Conservation (phyloP, 129 eudicot species). For the Glebionis coronaria region DNA sequence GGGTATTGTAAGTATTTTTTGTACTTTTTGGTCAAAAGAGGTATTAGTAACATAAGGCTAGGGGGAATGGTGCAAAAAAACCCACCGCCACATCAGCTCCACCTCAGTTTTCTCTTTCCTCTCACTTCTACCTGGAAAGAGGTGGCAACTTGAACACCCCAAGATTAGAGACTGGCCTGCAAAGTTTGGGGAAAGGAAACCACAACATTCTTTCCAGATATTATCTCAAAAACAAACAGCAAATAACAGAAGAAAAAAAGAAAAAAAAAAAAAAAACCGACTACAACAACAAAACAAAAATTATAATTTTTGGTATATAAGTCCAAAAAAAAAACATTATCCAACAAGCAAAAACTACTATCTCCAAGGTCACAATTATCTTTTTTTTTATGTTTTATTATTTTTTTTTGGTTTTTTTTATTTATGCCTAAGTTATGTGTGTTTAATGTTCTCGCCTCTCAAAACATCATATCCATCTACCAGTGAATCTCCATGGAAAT, state of each 20-base stretch:
- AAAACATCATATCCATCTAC: conserved; percentile 39
- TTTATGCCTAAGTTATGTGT: conserved; percentile 13
- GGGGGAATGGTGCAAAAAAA: too few relatives aligned
- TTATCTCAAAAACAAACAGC: conserved; percentile 12
- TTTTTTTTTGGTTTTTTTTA: neutral
- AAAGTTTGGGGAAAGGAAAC: too few relatives aligned
- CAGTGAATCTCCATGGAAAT: conserved; percentile 31
- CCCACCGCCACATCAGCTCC: too few relatives aligned
- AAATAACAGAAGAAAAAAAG: neutral
- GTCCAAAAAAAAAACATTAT: conserved; percentile 18
- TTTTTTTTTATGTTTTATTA: conserved; percentile 4
- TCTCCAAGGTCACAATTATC: conserved; percentile 17
- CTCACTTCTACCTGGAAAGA: neutral
- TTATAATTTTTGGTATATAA: neutral
- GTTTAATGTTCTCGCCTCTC: conserved; percentile 33
- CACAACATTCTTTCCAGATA: neutral
- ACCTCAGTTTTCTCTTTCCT: too few relatives aligned
- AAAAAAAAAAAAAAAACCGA: too few relatives aligned
- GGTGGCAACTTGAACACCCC: conserved; percentile 4
- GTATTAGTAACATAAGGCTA: too few relatives aligned
- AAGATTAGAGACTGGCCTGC: neutral
- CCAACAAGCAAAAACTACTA: conserved; percentile 18
- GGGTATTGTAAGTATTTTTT: too few relatives aligned
- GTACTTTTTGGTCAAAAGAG: too few relatives aligned
- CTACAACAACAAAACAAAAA: neutral